phyloP scores from a whole-genome alignment of 495 filamentous ascomycete species.

The Talaromyces nanjingensis region DNA sequence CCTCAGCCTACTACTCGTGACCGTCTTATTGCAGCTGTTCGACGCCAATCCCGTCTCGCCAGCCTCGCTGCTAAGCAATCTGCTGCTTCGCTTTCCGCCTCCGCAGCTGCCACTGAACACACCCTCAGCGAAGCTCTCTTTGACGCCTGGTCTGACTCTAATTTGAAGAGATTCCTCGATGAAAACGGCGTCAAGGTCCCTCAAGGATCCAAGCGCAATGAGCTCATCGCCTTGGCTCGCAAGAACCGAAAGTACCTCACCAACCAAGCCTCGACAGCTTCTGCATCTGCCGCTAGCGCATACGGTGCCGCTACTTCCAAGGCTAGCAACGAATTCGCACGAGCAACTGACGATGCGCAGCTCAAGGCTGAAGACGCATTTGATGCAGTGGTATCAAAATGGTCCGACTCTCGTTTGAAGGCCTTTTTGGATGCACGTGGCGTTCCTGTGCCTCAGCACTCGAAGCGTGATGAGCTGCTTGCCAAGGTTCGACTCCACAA shows the following conservation, averaged over 20 bases:
- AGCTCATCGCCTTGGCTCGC: slow-evolving; percentile 82
- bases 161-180: slow-evolving; percentile 72
- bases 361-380: slow-evolving; percentile 63
- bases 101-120: slow-evolving; percentile 60
- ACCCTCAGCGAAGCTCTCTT: slow-evolving; percentile 76
- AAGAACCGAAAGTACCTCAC: slow-evolving; percentile 75
- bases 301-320: slow-evolving; percentile 77
- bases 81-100: slow-evolving; percentile 53
- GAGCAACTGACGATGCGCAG: slow-evolving; percentile 64
- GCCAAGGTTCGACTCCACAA: slow-evolving; percentile 64
- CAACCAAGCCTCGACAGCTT: slow-evolving; percentile 50
- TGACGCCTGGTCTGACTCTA: slow-evolving; percentile 79
- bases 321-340: slow-evolving; percentile 69
- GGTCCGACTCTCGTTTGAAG: slow-evolving; percentile 74
- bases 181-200: slow-evolving; percentile 74
- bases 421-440: slow-evolving; percentile 52
- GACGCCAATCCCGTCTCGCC: slow-evolving; percentile 80
- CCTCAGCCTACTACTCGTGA: slow-evolving; percentile 84
- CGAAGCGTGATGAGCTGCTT: slow-evolving; percentile 73
- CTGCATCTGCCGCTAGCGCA: slow-evolving; percentile 50
- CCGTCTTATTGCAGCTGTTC: slow-evolving; percentile 79
- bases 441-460: slow-evolving; percentile 64
- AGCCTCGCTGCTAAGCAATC: slow-evolving; percentile 57
- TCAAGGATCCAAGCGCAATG: slow-evolving; percentile 84
- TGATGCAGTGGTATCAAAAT: slow-evolving; percentile 51